Percentiles rank a stretch among this genome's conserved stretches.
These are phyloP conservation scores for Ceriops tagal DNA, from an alignment of 345 rosid genomes.

Conservation along the genomic window DNA sequence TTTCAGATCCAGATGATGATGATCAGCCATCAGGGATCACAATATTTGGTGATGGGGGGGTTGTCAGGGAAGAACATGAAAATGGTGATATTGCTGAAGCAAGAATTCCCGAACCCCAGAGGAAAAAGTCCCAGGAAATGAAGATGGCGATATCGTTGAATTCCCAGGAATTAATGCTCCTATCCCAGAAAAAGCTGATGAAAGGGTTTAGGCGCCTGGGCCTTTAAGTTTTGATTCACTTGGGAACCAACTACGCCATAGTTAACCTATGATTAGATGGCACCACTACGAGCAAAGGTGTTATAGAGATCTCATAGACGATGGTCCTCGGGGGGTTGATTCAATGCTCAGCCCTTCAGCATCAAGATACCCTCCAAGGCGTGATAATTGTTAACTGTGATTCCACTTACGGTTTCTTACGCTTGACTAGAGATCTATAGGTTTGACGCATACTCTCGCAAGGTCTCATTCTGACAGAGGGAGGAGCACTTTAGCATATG, in stretches of 20 bases:
- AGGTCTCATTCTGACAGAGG: conserved; percentile 45
- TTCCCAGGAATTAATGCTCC: conserved; percentile 92
- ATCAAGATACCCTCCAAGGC: conserved; percentile 61
- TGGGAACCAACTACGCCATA: conserved; percentile 31
- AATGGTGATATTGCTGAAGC: conserved; percentile 64
- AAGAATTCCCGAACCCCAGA: conserved; percentile 30
- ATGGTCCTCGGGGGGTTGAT: conserved; percentile 54
- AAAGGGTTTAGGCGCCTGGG: conserved; percentile 53
- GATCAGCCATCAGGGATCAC: conserved; percentile 72
- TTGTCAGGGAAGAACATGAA: conserved; percentile 43
- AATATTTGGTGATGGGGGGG: conserved; percentile 60
- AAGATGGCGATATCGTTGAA: conserved; percentile 19
- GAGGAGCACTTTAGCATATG: conserved; percentile 34
- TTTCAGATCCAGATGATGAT: conserved; percentile 53
- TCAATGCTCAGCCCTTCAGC: conserved; percentile 27
- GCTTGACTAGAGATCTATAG: conserved; percentile 18
- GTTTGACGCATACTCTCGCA: conserved; percentile 27
- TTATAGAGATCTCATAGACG: conserved; percentile 42
- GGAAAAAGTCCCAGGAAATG: conserved; percentile 37
- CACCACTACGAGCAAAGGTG: conserved; percentile 38
- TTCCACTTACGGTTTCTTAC: conserved; percentile 4
- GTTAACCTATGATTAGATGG: conserved; percentile 37
- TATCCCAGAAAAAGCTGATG: conserved; percentile 68
- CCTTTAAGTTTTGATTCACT: conserved; percentile 36
- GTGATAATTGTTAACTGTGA: conserved; percentile 21